phyloP scores from a whole-genome alignment of 495 filamentous ascomycete genomes.

The Durotheca rogersii region DNA sequence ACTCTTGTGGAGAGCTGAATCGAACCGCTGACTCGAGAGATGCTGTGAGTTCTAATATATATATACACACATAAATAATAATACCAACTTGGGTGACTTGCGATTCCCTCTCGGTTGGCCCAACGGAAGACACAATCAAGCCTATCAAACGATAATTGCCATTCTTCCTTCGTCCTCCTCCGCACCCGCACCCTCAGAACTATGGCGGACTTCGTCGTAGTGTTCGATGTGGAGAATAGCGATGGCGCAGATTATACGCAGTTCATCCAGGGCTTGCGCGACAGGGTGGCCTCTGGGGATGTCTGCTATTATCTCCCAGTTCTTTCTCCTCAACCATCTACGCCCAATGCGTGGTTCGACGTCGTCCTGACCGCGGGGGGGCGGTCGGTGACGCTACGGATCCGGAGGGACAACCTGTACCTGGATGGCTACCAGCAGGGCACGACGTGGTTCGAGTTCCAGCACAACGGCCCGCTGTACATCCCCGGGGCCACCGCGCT shows the following conservation, averaged over 20 bases:
- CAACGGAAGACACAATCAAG: background rate
- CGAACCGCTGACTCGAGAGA: background rate
- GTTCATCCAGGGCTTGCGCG: background rate
- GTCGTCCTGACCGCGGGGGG: background rate
- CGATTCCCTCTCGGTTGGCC: background rate
- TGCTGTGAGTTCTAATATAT: background rate
- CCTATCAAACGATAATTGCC: background rate
- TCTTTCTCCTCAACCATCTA: background rate
- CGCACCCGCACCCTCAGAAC: background rate
- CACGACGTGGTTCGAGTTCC: background rate
- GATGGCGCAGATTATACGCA: background rate
- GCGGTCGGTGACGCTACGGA: background rate
- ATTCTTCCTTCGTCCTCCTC: background rate
- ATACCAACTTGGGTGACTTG: background rate
- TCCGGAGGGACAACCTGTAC: conserved; percentile 1
- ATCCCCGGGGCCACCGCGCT: background rate
- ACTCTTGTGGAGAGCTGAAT: background rate
- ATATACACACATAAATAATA: no score
- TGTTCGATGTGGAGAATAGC: background rate
- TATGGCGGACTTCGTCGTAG: background rate
- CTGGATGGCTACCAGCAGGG: conserved; percentile 1
- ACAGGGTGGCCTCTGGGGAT: background rate
- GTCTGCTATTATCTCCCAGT: background rate
- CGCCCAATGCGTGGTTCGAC: background rate
- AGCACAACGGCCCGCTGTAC: background rate